phyloP scores from a whole-genome alignment of 805 yeast genomes.

The Helenozyma rhizophorensis region DNA sequence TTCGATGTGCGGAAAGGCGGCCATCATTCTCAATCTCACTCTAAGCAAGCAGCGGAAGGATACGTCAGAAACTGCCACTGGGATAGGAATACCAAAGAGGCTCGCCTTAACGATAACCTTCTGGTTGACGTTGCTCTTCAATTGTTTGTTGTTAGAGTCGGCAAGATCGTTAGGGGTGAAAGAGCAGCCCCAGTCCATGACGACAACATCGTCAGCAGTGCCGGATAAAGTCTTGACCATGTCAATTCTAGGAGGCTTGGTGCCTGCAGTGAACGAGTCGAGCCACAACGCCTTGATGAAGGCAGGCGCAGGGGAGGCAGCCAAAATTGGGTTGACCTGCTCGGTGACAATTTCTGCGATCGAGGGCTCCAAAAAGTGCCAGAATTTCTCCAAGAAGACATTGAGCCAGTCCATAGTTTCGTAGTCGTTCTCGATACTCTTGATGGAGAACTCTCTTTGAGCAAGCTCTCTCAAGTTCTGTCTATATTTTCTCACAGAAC shows the following conservation, averaged over 20 bases:
- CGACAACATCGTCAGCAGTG: conserved; percentile 89
- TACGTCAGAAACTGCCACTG: conserved; percentile 75
- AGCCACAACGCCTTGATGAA: conserved; percentile 82
- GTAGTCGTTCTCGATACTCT: conserved; percentile 78
- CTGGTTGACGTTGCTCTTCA: conserved; percentile 81
- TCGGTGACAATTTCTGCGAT: conserved; percentile 81
- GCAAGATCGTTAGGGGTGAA: conserved; percentile 87
- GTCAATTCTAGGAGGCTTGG: conserved; percentile 93
- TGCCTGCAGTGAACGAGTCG: conserved; percentile 85
- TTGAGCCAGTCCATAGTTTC: conserved; percentile 97
- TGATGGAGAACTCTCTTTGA: conserved; percentile 79
- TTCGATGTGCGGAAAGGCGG: conserved; percentile 88
- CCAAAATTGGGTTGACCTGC: conserved; percentile 78
- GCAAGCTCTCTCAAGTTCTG: conserved; percentile 69
- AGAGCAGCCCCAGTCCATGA: conserved; percentile 95
- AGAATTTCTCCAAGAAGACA: conserved; percentile 80
- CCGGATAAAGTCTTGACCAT: conserved; percentile 83
- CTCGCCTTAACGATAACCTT: conserved; percentile 71
- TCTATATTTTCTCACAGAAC: conserved; percentile 79
- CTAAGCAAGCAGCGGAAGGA: conserved; percentile 73
- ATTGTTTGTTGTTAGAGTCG: conserved; percentile 81
- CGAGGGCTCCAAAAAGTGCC: conserved; percentile 89
- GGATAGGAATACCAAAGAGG: conserved; percentile 78
- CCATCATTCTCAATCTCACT: conserved; percentile 83
- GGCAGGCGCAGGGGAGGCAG: conserved; percentile 73